A percentile compares a stretch with the other conserved stretches of the same genome.
These are phyloP conservation scores for Venturia effusa DNA, from an alignment of 2,329 filamentous ascomycete genomes.

Conservation along the genomic window DNA sequence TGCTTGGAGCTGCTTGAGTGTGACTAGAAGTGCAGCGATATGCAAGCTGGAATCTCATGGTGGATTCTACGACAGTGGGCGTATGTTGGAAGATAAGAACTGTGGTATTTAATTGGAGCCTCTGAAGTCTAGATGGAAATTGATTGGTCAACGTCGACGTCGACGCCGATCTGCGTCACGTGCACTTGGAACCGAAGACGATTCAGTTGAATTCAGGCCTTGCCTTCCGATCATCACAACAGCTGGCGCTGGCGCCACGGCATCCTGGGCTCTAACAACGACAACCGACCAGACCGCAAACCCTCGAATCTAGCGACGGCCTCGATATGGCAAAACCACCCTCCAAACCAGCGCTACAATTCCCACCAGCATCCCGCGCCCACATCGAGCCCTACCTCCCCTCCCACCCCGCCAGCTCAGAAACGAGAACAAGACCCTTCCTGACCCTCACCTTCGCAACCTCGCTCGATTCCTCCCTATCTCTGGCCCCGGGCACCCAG, in stretches of 20 bases:
- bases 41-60: too few species aligned
- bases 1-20: too few species aligned
- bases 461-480: conserved; percentile 73
- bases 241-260: neutral
- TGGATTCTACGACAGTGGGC: too few species aligned
- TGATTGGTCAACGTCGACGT: too few species aligned
- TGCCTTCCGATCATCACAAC: neutral
- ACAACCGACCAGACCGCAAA: neutral
- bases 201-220: too few species aligned
- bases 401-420: neutral
- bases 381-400: conserved; percentile 10
- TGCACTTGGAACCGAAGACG: neutral
- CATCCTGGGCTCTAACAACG: neutral
- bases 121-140: too few species aligned
- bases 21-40: too few species aligned
- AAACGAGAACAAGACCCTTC: neutral
- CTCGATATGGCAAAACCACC: neutral
- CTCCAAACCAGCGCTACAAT: conserved; percentile 3
- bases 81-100: too few species aligned
- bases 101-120: too few species aligned
- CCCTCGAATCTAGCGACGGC: neutral
- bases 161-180: neutral
- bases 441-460: conserved; percentile 67
- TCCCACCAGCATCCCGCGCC: neutral
- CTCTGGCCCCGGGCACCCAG: conserved; percentile 66